Percentiles rank a stretch among this genome's conserved stretches.
Evolutionary conservation across 129 eudicot species (phyloP).

Genomic region (Chrysanthemum makinoi): DNA sequence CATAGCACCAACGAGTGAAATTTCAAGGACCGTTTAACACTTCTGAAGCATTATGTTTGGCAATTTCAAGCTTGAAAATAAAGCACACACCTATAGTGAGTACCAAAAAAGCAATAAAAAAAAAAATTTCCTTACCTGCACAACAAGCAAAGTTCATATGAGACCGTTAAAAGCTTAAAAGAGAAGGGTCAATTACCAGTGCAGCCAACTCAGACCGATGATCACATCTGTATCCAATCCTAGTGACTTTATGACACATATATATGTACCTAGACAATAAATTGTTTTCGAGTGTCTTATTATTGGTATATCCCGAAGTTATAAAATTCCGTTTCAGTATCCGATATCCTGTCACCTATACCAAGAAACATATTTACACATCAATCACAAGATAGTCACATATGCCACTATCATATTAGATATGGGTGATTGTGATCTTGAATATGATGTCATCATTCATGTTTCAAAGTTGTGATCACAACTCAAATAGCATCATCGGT

Average conservation of each 20-base stretch:
- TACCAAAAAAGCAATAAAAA: constrained; percentile 62
- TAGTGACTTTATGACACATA: constrained; percentile 12
- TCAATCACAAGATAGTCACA: too few relatives aligned
- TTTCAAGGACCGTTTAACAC: constrained; percentile 76
- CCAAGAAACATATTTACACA: too few relatives aligned
- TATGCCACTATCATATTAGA: too few relatives aligned
- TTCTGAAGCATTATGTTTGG: constrained; percentile 83
- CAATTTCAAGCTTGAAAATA: constrained; percentile 80
- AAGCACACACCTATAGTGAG: constrained; percentile 84
- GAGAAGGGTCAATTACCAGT: constrained; percentile 88
- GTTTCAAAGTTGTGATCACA: constrained; percentile 16
- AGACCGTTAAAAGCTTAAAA: constrained; percentile 84
- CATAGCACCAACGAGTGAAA: constrained; percentile 98
- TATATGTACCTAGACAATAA: neutral
- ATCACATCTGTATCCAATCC: constrained; percentile 54
- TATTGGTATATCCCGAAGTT: too few relatives aligned
- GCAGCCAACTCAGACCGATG: constrained; percentile 48
- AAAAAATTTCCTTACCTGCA: constrained; percentile 92
- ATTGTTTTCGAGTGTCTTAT: neutral
- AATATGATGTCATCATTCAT: too few relatives aligned
- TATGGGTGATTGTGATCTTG: too few relatives aligned
- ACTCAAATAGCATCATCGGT: constrained; percentile 18
- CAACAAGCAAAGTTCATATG: constrained; percentile 60
- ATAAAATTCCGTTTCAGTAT: too few relatives aligned
- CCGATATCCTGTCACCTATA: too few relatives aligned